Percentiles rank a stretch among this genome's conserved stretches.
Conservation (phyloP, 2,329 filamentous ascomycete genomes). For the Teratosphaeria gauchensis region DNA sequence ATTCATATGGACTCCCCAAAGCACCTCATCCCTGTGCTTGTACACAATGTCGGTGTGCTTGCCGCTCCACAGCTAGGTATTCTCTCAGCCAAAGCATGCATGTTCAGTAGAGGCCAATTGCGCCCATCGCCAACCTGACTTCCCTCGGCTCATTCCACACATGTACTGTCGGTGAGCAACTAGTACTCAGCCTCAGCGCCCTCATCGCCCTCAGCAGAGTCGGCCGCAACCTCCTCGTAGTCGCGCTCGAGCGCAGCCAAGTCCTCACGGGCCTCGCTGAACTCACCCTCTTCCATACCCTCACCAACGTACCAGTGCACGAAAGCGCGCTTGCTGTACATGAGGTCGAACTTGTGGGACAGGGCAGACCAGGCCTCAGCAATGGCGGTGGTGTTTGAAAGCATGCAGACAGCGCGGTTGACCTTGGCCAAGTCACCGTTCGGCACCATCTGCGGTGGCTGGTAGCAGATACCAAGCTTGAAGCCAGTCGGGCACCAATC, state of each 20-base stretch:
- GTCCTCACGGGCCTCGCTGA: slow-evolving; percentile 98
- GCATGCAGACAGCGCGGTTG: slow-evolving; percentile 97
- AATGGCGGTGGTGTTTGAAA: slow-evolving; percentile 97
- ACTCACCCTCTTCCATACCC: slow-evolving; percentile 99
- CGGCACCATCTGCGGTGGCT: slow-evolving; percentile 89
- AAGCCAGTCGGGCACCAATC: slow-evolving; percentile 99
- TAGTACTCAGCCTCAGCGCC: slow-evolving; percentile 88
- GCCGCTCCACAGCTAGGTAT: neutral
- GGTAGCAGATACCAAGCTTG: slow-evolving; percentile 99
- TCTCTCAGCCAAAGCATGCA: slow-evolving; percentile 3
- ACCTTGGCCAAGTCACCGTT: slow-evolving; percentile 97
- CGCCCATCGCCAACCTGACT: neutral
- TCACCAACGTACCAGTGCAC: slow-evolving; percentile 99
- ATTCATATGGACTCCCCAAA: neutral
- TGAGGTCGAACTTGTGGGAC: slow-evolving; percentile 97
- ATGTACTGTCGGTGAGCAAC: neutral
- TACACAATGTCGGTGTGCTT: neutral
- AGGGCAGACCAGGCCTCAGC: slow-evolving; percentile 96
- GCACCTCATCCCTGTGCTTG: neutral
- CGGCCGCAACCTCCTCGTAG: slow-evolving; percentile 96
- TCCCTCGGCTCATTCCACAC: neutral
- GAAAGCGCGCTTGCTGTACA: slow-evolving; percentile 99
- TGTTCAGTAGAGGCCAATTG: slow-evolving; percentile 3
- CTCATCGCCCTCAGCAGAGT: slow-evolving; percentile 82
- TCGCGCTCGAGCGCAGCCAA: slow-evolving; percentile 94